Evolutionary conservation across 257 asterid genomes (phyloP).

Genomic region (Anisodus tanguticus): DNA sequence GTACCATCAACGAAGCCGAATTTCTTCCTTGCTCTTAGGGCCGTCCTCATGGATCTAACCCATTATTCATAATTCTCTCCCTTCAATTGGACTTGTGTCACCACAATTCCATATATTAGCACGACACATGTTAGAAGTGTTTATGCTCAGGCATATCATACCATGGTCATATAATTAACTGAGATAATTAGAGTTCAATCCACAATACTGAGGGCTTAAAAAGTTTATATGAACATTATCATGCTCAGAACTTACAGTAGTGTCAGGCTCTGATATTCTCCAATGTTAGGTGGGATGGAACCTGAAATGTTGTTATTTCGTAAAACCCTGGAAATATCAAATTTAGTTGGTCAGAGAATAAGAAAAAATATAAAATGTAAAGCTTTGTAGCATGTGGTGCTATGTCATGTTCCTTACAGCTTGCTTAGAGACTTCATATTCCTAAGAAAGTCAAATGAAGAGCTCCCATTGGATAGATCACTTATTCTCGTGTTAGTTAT

Average conservation of each 20-base stretch:
- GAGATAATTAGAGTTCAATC: background rate
- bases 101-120: background rate
- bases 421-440: slow-evolving; percentile 52
- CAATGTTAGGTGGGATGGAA: slow-evolving; percentile 60
- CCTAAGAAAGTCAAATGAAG: slow-evolving; percentile 65
- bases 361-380: background rate
- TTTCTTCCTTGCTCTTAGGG: too few relatives aligned
- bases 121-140: background rate
- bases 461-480: slow-evolving; percentile 71
- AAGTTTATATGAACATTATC: slow-evolving; percentile 10
- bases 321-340: slow-evolving; percentile 52
- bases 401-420: slow-evolving; percentile 52
- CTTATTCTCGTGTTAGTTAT: slow-evolving; percentile 70
- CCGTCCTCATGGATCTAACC: too few relatives aligned
- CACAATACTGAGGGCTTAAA: background rate
- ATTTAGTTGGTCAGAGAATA: background rate
- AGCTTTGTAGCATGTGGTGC: slow-evolving; percentile 7
- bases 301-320: slow-evolving; percentile 78
- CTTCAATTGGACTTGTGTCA: too few relatives aligned
- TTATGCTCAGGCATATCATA: background rate
- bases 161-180: too few relatives aligned
- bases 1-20: too few relatives aligned
- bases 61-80: too few relatives aligned
- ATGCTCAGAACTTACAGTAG: slow-evolving; percentile 54
- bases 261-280: slow-evolving; percentile 52